Base-by-base conservation (phyloP, 2,329 filamentous ascomycete species). In the Fusarium sp. region DNA sequence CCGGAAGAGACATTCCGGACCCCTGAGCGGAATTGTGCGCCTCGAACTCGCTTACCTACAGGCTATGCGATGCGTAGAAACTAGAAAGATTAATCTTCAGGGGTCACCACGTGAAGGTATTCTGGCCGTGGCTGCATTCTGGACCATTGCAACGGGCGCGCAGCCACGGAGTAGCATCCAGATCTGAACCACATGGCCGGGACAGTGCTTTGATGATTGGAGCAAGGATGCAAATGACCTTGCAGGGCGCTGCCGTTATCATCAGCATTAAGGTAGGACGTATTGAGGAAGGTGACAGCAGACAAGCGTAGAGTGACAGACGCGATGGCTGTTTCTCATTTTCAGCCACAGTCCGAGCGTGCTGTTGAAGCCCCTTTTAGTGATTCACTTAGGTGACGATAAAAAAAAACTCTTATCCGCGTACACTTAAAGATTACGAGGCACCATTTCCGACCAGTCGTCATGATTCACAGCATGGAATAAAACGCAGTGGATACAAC, bases 131-230 rank as follows among this genome's bases (percentile, higher is more conserved):
- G 35, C 35, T 37, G 35, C 11, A 37, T 17, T 47, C 22, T 37
- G 32, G 30, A 33, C 14, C 14, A 7, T 43, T 9, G 6, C 40
- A 24, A 37, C 41, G 48, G 48, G 50, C 50, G 57, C 20, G 22
- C 39, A 24, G 51, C 15, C 11, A 47, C 60, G 60, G 58, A 26
- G 32, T 30, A 41, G 30, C 39, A 56, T 35, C 59, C 52, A 47
- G 59, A 64, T 64, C 61, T 52, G 40, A 64, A 52, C 61, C 59
- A 44, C 30, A 52, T 51, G 28, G 30, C 61, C 40, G 61, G 61
- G 35, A 64, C 2, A 7, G 15, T 28, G 33, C 19, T 28, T 58
- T 17, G 22, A 40, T 55, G 22, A 40, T 30, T 8, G 9, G 2
- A 8, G 1, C 39, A 28, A 24, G 43, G 58, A 44, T 13, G 41